Conservation (phyloP, 2,329 filamentous ascomycete genomes). For the Camptophora hylomeconis region DNA sequence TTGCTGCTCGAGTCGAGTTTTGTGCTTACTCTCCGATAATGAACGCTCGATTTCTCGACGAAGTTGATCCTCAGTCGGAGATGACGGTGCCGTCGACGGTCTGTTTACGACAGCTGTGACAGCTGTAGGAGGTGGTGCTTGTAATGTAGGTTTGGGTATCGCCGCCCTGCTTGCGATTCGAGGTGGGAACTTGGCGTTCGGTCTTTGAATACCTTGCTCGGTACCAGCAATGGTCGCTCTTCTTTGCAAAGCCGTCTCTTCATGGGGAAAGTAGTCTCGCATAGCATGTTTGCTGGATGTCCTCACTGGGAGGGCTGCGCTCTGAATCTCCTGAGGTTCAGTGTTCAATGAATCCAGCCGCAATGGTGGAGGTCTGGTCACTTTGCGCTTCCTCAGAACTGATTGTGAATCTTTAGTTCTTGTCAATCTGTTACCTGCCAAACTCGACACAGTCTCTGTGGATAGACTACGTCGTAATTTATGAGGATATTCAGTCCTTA, state of each 20-base stretch:
- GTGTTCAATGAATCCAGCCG: neutral
- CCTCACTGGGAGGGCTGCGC: neutral
- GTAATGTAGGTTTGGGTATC: constrained; percentile 2
- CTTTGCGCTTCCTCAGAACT: too few relatives aligned
- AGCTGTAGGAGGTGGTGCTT: neutral
- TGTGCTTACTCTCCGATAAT: too few relatives aligned
- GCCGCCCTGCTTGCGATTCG: too few relatives aligned
- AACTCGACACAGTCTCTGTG: too few relatives aligned
- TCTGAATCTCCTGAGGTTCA: constrained; percentile 2
- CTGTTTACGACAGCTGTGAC: too few relatives aligned
- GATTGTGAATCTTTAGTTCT: too few relatives aligned
- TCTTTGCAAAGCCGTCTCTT: constrained; percentile 3
- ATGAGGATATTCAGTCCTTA: too few relatives aligned
- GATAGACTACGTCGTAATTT: too few relatives aligned
- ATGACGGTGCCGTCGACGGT: neutral
- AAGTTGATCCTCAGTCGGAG: constrained; percentile 11
- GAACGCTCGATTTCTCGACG: constrained; percentile 13
- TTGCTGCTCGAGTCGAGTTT: too few relatives aligned
- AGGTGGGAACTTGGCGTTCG: constrained; percentile 2
- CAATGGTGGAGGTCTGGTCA: too few relatives aligned
- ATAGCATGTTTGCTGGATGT: too few relatives aligned
- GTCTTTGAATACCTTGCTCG: constrained; percentile 1
- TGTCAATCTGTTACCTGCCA: too few relatives aligned
- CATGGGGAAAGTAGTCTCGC: neutral
- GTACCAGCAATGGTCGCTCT: constrained; percentile 2